These are phyloP conservation scores for Aspergillus novofumigatus DNA, from an alignment of 2,329 filamentous ascomycete genomes.

Conservation along the genomic window DNA sequence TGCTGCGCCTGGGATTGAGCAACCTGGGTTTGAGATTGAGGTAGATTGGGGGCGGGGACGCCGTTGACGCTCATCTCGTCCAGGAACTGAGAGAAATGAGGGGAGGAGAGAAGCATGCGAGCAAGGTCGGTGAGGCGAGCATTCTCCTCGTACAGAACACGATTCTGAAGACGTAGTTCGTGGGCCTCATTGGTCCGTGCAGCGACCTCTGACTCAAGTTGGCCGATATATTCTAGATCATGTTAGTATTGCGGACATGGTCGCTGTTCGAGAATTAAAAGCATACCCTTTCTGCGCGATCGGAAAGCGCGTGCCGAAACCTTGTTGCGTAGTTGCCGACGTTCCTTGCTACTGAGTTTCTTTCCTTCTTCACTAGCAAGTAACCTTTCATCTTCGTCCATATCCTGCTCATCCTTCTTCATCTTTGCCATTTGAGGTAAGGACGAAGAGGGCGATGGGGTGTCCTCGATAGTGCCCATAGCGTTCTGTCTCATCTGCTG, in stretches of 20 bases:
- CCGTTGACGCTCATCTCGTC: conserved; percentile 64
- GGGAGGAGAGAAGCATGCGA: conserved; percentile 75
- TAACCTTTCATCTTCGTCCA: conserved; percentile 95
- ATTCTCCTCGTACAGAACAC: conserved; percentile 78
- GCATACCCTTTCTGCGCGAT: conserved; percentile 92
- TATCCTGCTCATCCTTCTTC: conserved; percentile 95
- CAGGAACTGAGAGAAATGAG: conserved; percentile 78
- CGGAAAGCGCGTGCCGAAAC: conserved; percentile 97
- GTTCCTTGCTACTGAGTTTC: conserved; percentile 97
- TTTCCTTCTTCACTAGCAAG: conserved; percentile 97
- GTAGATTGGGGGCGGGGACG: conserved; percentile 35
- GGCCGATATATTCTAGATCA: conserved; percentile 81
- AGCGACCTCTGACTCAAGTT: conserved; percentile 86
- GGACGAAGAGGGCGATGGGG: conserved; percentile 28
- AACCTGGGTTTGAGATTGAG: conserved; percentile 3
- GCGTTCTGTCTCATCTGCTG: conserved; percentile 84
- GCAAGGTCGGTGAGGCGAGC: conserved; percentile 71
- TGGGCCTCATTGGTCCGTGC: conserved; percentile 78
- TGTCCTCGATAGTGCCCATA: conserved; percentile 51
- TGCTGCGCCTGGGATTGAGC: conserved; percentile 26
- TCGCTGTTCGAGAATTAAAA: background rate
- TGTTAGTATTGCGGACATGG: conserved; percentile 45
- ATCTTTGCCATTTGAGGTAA: conserved; percentile 66
- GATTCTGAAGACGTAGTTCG: conserved; percentile 76
- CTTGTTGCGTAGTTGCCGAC: conserved; percentile 96